Percentiles rank a stretch among this genome's conserved stretches.
Evolutionary conservation across 805 yeast genomes (phyloP).

Genomic region (Kluyveromyces aestuarii): DNA sequence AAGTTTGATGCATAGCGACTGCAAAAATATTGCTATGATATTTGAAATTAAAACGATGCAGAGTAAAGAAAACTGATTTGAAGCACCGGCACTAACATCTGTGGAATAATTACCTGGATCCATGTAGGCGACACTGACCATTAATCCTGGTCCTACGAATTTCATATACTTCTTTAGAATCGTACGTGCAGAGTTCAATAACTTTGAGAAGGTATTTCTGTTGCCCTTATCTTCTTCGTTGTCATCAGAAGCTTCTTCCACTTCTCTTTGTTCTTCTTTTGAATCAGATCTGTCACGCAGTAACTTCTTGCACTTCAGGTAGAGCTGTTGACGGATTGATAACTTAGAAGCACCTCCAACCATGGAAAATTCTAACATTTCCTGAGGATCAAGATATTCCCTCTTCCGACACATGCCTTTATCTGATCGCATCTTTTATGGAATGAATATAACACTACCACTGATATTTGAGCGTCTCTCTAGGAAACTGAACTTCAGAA

Average conservation of each 20-base stretch:
- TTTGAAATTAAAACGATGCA: conserved; percentile 72
- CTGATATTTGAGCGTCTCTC: too few species aligned
- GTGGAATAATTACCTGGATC: conserved; percentile 94
- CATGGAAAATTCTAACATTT: conserved; percentile 1
- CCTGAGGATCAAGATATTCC: conserved; percentile 1
- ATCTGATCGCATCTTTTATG: background rate
- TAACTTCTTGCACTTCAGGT: background rate
- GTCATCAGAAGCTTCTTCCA: background rate
- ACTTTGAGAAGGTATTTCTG: conserved; percentile 1
- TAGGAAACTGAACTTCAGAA: too few species aligned
- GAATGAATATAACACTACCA: too few species aligned
- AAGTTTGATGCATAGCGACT: conserved; percentile 71
- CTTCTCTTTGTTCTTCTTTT: background rate
- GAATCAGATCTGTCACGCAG: background rate
- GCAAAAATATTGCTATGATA: conserved; percentile 73
- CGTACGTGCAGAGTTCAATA: background rate
- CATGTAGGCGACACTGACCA: conserved; percentile 85
- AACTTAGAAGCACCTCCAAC: conserved; percentile 2
- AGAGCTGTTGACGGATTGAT: conserved; percentile 1
- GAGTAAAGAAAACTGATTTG: conserved; percentile 61
- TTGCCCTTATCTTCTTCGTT: background rate
- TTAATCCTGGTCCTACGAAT: conserved; percentile 81
- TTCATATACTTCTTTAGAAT: conserved; percentile 43
- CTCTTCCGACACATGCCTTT: background rate
- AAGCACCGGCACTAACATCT: conserved; percentile 82